These are phyloP conservation scores for Pichia sp. DNA, from an alignment of 1,139 yeast species.

Conservation along the genomic window DNA sequence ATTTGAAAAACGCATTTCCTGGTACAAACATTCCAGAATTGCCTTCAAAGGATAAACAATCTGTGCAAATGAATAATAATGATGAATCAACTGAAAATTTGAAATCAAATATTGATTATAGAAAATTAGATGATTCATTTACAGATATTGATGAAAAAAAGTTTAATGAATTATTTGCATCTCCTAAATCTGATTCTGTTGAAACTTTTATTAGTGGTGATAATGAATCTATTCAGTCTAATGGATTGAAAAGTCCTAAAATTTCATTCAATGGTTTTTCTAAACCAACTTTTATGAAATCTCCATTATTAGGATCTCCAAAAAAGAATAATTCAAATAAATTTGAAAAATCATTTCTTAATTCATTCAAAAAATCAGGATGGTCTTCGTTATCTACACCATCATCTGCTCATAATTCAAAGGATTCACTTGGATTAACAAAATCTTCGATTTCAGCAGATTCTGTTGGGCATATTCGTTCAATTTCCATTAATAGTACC, in stretches of 20 bases:
- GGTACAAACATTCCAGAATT: constrained; percentile 63
- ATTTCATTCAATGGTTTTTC: not conserved
- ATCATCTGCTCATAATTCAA: not conserved
- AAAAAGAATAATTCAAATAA: constrained; percentile 2
- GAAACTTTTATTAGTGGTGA: no score
- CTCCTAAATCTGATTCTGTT: no score
- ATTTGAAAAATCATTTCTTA: constrained; percentile 23
- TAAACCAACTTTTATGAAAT: constrained; percentile 4
- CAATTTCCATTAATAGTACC: no score
- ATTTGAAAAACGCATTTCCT: constrained; percentile 53
- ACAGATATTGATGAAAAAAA: constrained; percentile 9
- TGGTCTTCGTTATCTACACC: not conserved
- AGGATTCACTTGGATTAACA: no score
- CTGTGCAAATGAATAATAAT: constrained; percentile 22
- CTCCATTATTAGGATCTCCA: constrained; percentile 1
- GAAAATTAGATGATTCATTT: constrained; percentile 2
- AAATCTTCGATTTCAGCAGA: not conserved
- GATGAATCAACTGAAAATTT: constrained; percentile 7
- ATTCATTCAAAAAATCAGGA: constrained; percentile 9
- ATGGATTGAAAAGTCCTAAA: constrained; percentile 3
- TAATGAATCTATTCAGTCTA: no score
- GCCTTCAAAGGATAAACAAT: constrained; percentile 51
- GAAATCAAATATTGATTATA: not conserved
- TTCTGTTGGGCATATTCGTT: constrained; percentile 1
- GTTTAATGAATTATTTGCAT: constrained; percentile 9